Evolutionary conservation across 805 yeast genomes (phyloP).

Genomic region (Candida broadrunensis): DNA sequence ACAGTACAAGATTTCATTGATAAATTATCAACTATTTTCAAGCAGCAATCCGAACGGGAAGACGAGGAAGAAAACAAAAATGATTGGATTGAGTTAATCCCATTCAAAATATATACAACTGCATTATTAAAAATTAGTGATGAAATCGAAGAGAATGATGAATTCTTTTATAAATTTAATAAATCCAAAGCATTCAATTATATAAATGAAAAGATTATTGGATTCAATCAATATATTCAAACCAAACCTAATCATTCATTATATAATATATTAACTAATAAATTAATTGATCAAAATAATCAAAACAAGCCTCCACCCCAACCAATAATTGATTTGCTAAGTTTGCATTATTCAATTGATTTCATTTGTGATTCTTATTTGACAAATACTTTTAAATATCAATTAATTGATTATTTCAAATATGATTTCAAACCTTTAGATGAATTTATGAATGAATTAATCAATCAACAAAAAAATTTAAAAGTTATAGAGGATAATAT

Average conservation of each 20-base stretch:
- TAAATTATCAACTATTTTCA: constrained; percentile 18
- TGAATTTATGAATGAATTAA: constrained; percentile 12
- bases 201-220: constrained; percentile 35
- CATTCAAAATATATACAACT: constrained; percentile 16
- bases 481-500: constrained; percentile 24
- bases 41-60: neutral
- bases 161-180: constrained; percentile 40
- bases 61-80: constrained; percentile 14
- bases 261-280: constrained; percentile 14
- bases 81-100: constrained; percentile 23
- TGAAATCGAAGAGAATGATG: constrained; percentile 28
- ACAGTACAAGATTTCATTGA: constrained; percentile 46
- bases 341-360: constrained; percentile 42
- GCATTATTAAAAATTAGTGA: constrained; percentile 30
- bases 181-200: constrained; percentile 32
- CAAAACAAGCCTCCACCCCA: constrained; percentile 11
- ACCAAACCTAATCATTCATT: constrained; percentile 11
- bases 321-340: constrained; percentile 13
- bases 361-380: constrained; percentile 46
- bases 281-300: constrained; percentile 16
- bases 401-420: constrained; percentile 12
- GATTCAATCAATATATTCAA: constrained; percentile 14
- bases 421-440: constrained; percentile 20
- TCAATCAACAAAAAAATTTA: constrained; percentile 17
- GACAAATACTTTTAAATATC: constrained; percentile 15